Conservation (phyloP, 2,329 filamentous ascomycete species). For the Aschersonia sp. region DNA sequence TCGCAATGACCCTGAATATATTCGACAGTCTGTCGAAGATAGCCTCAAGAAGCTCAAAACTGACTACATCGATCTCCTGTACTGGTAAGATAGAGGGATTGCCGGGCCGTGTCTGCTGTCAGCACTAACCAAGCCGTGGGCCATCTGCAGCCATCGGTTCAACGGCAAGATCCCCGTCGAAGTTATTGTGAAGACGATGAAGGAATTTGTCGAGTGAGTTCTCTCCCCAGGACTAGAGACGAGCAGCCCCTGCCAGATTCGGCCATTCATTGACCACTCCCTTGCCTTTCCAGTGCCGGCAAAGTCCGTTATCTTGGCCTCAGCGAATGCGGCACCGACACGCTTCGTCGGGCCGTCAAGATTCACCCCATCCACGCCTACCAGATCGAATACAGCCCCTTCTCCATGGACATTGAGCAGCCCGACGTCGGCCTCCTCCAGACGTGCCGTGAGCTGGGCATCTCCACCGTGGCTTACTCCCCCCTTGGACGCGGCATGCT, state of each 20-base stretch:
- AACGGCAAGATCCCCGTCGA: slow-evolving; percentile 30
- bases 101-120: too few species aligned
- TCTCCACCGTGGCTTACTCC: slow-evolving; percentile 40
- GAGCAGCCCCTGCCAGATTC: too few species aligned
- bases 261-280: neutral
- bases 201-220: slow-evolving; percentile 14
- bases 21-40: slow-evolving; percentile 8
- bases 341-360: slow-evolving; percentile 34
- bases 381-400: slow-evolving; percentile 40
- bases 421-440: slow-evolving; percentile 30
- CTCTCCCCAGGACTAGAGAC: too few species aligned
- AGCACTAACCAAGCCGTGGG: too few species aligned
- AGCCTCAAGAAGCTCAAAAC: slow-evolving; percentile 33
- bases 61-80: slow-evolving; percentile 40
- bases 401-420: slow-evolving; percentile 43
- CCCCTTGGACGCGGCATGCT: slow-evolving; percentile 46
- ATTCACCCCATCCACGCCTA: slow-evolving; percentile 35
- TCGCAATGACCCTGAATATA: slow-evolving; percentile 7
- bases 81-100: slow-evolving; percentile 11
- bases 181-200: slow-evolving; percentile 35
- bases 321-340: slow-evolving; percentile 32
- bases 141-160: slow-evolving; percentile 25
- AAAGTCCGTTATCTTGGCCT: slow-evolving; percentile 44
- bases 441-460: slow-evolving; percentile 40
- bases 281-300: slow-evolving; percentile 22